Conservation (phyloP, 805 yeast species). For the Pichia nanzhaoensis region DNA sequence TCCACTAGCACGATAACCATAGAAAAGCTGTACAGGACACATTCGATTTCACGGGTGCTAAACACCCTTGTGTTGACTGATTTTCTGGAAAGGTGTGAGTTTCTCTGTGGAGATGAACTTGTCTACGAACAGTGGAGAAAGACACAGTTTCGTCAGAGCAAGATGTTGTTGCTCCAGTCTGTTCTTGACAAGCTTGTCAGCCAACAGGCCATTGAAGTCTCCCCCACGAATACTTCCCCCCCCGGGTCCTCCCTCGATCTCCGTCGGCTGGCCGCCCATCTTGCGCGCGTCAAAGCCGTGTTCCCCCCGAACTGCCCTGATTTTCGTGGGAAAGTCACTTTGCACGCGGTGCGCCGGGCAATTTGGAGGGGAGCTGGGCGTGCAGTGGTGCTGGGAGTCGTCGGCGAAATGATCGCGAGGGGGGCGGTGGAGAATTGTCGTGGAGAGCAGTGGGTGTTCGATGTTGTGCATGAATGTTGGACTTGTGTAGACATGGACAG, state of each 20-base stretch:
- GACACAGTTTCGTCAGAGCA: not conserved
- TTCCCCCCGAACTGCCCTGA: not conserved
- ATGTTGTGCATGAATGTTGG: not conserved
- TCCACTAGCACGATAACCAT: too few relatives aligned
- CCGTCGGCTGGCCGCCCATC: not conserved
- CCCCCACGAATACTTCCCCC: too few relatives aligned
- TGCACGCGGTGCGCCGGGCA: not conserved
- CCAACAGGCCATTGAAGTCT: conserved; percentile 1
- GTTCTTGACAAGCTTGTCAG: conserved; percentile 12
- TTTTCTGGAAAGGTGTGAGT: not conserved
- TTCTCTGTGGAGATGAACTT: not conserved
- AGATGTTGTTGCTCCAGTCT: conserved; percentile 14
- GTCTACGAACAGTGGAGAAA: not conserved
- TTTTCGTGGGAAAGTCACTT: not conserved
- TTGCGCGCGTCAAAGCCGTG: not conserved
- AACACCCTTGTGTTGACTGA: not conserved
- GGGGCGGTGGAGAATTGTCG: conserved; percentile 1
- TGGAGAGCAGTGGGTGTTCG: conserved; percentile 1
- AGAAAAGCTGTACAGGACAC: not conserved
- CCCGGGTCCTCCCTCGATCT: not conserved
- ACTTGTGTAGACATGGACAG: too few relatives aligned
- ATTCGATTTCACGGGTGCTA: not conserved
- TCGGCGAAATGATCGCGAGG: not conserved
- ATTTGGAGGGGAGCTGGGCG: conserved; percentile 2
- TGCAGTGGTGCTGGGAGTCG: not conserved